Evolutionary conservation across 2,329 filamentous ascomycete genomes (phyloP).

Genomic region (Epicoccum nigrum): DNA sequence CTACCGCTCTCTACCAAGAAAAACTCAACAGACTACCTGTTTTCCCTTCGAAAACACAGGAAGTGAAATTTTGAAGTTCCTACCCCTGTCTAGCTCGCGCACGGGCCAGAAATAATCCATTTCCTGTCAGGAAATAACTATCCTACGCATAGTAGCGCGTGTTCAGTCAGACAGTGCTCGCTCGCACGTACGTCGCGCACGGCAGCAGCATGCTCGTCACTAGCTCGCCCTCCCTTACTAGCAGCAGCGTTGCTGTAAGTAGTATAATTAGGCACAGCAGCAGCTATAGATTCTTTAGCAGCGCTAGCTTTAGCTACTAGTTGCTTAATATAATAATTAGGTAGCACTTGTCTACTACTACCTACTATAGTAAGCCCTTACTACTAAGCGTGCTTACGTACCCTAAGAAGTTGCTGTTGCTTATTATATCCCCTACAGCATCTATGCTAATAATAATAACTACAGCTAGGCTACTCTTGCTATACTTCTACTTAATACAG

Average conservation of each 20-base stretch:
- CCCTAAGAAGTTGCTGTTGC: not conserved
- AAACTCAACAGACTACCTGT: too few species aligned
- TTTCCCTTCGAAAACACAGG: too few species aligned
- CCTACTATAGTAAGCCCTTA: not conserved
- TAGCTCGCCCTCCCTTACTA: not conserved
- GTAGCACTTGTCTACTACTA: not conserved
- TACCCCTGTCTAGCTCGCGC: too few species aligned
- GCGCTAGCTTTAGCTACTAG: not conserved
- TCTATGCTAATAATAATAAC: not conserved
- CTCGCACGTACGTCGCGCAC: not conserved
- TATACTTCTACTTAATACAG: constrained; percentile 9
- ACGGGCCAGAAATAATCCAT: too few species aligned
- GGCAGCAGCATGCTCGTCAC: not conserved
- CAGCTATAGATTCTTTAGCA: not conserved
- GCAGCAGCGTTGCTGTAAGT: not conserved
- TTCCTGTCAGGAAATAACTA: too few species aligned
- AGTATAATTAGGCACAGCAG: not conserved
- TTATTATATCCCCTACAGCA: not conserved
- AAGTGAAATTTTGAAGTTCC: too few species aligned
- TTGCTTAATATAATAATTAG: not conserved
- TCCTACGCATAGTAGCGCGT: constrained; percentile 13
- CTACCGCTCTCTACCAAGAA: too few species aligned
- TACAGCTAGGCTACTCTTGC: constrained; percentile 15
- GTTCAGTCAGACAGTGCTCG: not conserved
- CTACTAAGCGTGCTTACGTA: not conserved